Percentiles rank a stretch among this genome's conserved stretches.
These are phyloP conservation scores for Microdochium nivale DNA, from an alignment of 2,329 filamentous ascomycete genomes.

Conservation along the genomic window DNA sequence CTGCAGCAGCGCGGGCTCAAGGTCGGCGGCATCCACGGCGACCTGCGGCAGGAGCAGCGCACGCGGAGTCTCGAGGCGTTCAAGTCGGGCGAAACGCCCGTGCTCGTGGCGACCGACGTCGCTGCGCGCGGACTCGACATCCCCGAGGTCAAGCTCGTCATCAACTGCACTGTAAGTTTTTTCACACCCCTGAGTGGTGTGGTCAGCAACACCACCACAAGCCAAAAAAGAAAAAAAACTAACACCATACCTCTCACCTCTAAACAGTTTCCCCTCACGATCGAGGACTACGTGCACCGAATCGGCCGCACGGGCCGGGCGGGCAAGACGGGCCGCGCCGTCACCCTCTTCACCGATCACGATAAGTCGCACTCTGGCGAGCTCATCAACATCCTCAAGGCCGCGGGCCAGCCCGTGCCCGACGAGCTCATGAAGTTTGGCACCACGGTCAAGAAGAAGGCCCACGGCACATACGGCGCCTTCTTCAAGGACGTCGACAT, in stretches of 20 bases:
- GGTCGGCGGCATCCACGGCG: conserved; percentile 89
- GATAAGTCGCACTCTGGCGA: conserved; percentile 88
- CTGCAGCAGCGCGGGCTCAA: conserved; percentile 70
- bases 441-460: conserved; percentile 98
- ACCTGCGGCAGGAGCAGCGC: conserved; percentile 81
- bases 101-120: conserved; percentile 93
- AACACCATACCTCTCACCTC: too few species aligned
- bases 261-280: conserved; percentile 75
- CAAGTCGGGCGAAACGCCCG: conserved; percentile 72
- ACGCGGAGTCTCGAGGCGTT: conserved; percentile 83
- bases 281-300: conserved; percentile 95
- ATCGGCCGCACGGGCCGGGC: conserved; percentile 94
- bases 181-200: background rate
- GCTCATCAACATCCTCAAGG: conserved; percentile 90
- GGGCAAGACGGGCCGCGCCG: conserved; percentile 78
- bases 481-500: conserved; percentile 89
- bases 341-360: conserved; percentile 90
- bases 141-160: conserved; percentile 85
- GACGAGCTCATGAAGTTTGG: conserved; percentile 91
- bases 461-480: conserved; percentile 86
- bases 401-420: conserved; percentile 84
- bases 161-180: conserved; percentile 69
- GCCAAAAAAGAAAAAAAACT: too few species aligned
- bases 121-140: conserved; percentile 92
- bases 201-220: too few species aligned